Conservation (phyloP, 805 yeast species). For the Saturnispora serradocipensis region DNA sequence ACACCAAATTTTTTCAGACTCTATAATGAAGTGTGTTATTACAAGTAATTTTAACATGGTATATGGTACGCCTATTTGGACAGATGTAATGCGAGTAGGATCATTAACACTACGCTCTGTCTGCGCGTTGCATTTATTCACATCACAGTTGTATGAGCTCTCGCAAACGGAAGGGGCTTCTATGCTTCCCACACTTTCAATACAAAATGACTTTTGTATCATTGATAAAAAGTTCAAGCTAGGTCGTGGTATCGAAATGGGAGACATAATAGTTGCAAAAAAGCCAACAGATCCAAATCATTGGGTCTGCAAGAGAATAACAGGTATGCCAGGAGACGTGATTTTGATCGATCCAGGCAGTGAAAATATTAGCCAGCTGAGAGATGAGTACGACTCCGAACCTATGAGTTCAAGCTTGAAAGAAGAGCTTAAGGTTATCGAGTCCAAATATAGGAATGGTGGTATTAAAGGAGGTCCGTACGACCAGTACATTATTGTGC, state of each 20-base stretch:
- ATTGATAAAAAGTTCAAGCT: constrained; percentile 53
- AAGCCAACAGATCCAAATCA: constrained; percentile 86
- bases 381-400: constrained; percentile 4
- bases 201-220: constrained; percentile 69
- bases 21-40: background rate
- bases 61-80: background rate
- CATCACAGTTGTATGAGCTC: constrained; percentile 20
- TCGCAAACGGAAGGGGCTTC: constrained; percentile 82
- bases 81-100: constrained; percentile 11
- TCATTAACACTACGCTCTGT: constrained; percentile 47
- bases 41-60: background rate
- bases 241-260: constrained; percentile 63
- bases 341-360: constrained; percentile 74
- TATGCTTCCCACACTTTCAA: constrained; percentile 84
- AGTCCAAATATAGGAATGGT: constrained; percentile 1
- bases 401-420: background rate
- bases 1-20: background rate
- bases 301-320: constrained; percentile 84
- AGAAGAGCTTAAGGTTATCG: constrained; percentile 2
- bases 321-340: constrained; percentile 94
- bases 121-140: constrained; percentile 51
- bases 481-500: constrained; percentile 62
- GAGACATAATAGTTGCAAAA: constrained; percentile 79
- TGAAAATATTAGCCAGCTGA: constrained; percentile 32
- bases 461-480: constrained; percentile 19